These are phyloP conservation scores for Paratinospora sagittata DNA, from an alignment of 164 flowering plant species.

Conservation along the genomic window DNA sequence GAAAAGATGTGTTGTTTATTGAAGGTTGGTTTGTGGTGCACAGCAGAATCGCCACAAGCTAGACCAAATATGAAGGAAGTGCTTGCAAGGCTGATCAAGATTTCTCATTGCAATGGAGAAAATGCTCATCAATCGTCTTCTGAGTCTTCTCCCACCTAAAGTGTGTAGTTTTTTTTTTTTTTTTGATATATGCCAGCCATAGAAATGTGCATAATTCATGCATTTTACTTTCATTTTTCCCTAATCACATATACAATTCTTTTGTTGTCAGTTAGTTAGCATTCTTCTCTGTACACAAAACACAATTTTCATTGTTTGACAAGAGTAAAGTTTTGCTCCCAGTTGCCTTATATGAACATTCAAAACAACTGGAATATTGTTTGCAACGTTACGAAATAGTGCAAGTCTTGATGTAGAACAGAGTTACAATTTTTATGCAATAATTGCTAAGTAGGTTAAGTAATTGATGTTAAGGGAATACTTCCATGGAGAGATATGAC, in stretches of 20 bases:
- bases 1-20: conserved; percentile 64
- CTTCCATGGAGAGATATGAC: no score
- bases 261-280: background rate
- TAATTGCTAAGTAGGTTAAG: no score
- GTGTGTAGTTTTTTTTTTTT: background rate
- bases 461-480: no score
- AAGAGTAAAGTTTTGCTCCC: conserved; percentile 1
- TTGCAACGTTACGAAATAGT: background rate
- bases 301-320: conserved; percentile 1
- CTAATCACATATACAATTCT: background rate
- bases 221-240: background rate
- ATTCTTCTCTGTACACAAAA: conserved; percentile 8
- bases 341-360: background rate
- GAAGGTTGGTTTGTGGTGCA: conserved; percentile 56
- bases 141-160: background rate
- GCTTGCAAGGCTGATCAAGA: conserved; percentile 42
- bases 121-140: background rate
- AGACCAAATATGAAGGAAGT: conserved; percentile 93
- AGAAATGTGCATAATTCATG: conserved; percentile 3
- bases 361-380: background rate
- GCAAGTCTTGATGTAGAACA: no score
- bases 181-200: background rate
- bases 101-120: background rate
- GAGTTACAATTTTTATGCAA: no score
- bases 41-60: conserved; percentile 59